Conservation (phyloP, 73 alveolate species). For the Symbiodinium pilosum region DNA sequence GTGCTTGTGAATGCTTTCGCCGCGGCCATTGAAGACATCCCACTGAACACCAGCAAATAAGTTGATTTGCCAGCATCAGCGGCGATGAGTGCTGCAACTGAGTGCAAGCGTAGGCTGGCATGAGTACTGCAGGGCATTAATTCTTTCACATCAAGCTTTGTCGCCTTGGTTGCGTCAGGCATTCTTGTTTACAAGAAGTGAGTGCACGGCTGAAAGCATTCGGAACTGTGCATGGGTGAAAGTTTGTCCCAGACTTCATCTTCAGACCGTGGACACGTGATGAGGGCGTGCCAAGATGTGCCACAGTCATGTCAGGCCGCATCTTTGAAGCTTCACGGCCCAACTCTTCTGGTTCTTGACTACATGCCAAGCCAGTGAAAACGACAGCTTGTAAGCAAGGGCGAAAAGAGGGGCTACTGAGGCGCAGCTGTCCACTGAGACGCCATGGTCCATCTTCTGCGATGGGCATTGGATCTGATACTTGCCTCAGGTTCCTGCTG, state of each 20-base stretch:
- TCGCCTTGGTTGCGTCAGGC: too few species aligned
- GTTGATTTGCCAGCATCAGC: not conserved
- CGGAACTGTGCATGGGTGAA: not conserved
- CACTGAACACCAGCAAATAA: not conserved
- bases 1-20: too few species aligned
- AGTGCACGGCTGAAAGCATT: too few species aligned
- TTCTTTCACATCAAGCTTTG: too few species aligned
- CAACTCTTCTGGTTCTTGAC: not conserved
- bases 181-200: too few species aligned
- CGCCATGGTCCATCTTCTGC: too few species aligned
- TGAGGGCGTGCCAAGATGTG: not conserved
- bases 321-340: not conserved
- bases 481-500: constrained; percentile 97
- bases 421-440: too few species aligned
- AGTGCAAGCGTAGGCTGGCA: not conserved
- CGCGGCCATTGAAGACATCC: too few species aligned
- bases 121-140: not conserved
- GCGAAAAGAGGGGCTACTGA: too few species aligned
- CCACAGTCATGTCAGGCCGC: not conserved
- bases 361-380: too few species aligned
- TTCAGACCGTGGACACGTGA: not conserved
- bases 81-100: not conserved
- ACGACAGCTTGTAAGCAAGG: too few species aligned
- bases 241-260: not conserved
- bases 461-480: too few species aligned